Evolutionary conservation across 1,139 yeast species (phyloP).

Genomic region (Candida sp.): DNA sequence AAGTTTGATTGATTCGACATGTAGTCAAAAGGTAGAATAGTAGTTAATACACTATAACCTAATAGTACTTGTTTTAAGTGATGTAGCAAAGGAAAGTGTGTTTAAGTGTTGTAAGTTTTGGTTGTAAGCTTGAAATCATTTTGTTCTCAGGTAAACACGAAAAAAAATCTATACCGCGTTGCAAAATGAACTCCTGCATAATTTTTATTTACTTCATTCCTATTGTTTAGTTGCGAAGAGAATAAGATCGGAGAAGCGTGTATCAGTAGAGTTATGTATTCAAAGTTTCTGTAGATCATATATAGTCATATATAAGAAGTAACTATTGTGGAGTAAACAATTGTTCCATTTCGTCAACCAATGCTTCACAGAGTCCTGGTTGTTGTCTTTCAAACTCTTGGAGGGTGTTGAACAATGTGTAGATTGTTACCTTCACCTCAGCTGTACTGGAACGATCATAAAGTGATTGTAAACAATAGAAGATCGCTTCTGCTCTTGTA

Average conservation of each 20-base stretch:
- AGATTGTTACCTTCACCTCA: slow-evolving; percentile 44
- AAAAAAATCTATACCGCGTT: too few species aligned
- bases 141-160: too few species aligned
- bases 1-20: slow-evolving; percentile 4
- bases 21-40: not conserved
- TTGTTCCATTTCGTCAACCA: slow-evolving; percentile 51
- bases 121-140: too few species aligned
- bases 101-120: too few species aligned
- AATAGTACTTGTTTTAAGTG: too few species aligned
- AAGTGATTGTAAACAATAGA: slow-evolving; percentile 32
- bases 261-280: not conserved
- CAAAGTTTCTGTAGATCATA: too few species aligned
- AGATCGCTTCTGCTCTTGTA: slow-evolving; percentile 10
- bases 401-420: slow-evolving; percentile 33
- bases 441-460: slow-evolving; percentile 45
- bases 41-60: not conserved
- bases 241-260: too few species aligned
- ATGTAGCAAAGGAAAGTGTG: too few species aligned
- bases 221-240: too few species aligned
- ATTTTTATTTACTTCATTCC: too few species aligned
- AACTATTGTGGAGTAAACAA: not conserved
- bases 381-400: slow-evolving; percentile 45
- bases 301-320: not conserved
- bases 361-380: slow-evolving; percentile 63
- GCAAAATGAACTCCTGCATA: too few species aligned